phyloP scores from a whole-genome alignment of 805 yeast species.

The Wickerhamiella slavikovae region DNA sequence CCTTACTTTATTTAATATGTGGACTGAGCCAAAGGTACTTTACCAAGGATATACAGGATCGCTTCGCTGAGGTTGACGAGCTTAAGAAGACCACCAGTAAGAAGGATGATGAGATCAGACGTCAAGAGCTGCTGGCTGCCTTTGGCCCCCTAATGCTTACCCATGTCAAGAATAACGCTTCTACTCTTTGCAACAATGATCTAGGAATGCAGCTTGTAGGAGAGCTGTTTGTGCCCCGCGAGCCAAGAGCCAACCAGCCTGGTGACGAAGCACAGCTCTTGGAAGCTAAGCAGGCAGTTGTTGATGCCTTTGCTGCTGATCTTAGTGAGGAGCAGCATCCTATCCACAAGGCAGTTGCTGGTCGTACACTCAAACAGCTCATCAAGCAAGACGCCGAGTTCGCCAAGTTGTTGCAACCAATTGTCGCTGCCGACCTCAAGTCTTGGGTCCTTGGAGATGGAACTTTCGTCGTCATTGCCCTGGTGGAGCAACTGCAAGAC shows the following conservation, averaged over 20 bases:
- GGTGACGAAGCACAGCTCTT: slow-evolving; percentile 20
- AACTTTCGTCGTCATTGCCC: slow-evolving; percentile 62
- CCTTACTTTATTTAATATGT: slow-evolving; percentile 57
- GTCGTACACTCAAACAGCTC: slow-evolving; percentile 11
- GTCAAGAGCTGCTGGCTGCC: slow-evolving; percentile 40
- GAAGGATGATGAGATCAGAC: slow-evolving; percentile 62
- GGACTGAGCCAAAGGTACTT: slow-evolving; percentile 72
- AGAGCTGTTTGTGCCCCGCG: slow-evolving; percentile 47
- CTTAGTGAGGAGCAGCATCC: slow-evolving; percentile 46
- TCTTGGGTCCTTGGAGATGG: slow-evolving; percentile 57
- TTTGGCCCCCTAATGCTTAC: slow-evolving; percentile 48
- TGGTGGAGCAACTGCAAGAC: slow-evolving; percentile 43
- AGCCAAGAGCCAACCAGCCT: too few species aligned
- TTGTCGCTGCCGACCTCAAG: slow-evolving; percentile 31
- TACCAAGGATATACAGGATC: slow-evolving; percentile 42
- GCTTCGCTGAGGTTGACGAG: slow-evolving; percentile 37
- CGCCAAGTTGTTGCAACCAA: slow-evolving; percentile 26
- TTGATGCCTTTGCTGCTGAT: slow-evolving; percentile 37
- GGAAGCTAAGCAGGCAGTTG: slow-evolving; percentile 31
- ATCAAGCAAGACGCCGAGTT: slow-evolving; percentile 23
- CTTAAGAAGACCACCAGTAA: slow-evolving; percentile 54
- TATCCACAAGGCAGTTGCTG: slow-evolving; percentile 16
- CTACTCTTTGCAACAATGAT: slow-evolving; percentile 26
- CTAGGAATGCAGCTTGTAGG: slow-evolving; percentile 68
- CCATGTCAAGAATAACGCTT: slow-evolving; percentile 29